These are phyloP conservation scores for Stereocaulon alpinum DNA, from an alignment of 495 filamentous ascomycete genomes.

Conservation along the genomic window DNA sequence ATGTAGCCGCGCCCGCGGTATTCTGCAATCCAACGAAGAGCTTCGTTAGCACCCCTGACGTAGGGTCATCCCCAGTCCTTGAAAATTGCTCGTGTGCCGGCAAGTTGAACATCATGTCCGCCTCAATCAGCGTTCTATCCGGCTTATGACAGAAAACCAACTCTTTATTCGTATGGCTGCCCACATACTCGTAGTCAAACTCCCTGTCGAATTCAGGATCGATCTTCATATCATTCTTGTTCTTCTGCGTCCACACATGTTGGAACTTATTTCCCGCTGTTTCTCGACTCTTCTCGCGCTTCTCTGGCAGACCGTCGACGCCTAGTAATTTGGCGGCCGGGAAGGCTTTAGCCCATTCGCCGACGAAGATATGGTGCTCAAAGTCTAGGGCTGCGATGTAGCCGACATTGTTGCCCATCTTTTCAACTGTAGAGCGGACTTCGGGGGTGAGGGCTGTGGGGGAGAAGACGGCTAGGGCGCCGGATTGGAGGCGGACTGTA, in stretches of 20 bases:
- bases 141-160: constrained; percentile 79
- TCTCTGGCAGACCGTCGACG: constrained; percentile 77
- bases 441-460: constrained; percentile 73
- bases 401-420: constrained; percentile 59
- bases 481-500: constrained; percentile 58
- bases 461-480: constrained; percentile 81
- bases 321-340: constrained; percentile 71
- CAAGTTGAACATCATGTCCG: constrained; percentile 85
- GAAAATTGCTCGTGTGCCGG: constrained; percentile 84
- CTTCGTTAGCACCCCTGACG: constrained; percentile 50
- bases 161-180: constrained; percentile 73
- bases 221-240: constrained; percentile 44
- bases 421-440: constrained; percentile 53
- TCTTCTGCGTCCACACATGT: constrained; percentile 51
- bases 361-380: constrained; percentile 87
- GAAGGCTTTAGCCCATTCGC: constrained; percentile 69
- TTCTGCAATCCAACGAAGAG: constrained; percentile 51
- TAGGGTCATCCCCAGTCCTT: constrained; percentile 42
- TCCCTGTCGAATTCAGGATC: constrained; percentile 73
- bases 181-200: constrained; percentile 77
- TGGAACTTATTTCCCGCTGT: constrained; percentile 60
- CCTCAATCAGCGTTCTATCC: constrained; percentile 73
- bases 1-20: constrained; percentile 52
- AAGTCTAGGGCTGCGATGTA: constrained; percentile 84
- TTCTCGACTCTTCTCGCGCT: constrained; percentile 56